Conservation (phyloP, 768 basidiomycete species). For the Clitopilus hobsonii region DNA sequence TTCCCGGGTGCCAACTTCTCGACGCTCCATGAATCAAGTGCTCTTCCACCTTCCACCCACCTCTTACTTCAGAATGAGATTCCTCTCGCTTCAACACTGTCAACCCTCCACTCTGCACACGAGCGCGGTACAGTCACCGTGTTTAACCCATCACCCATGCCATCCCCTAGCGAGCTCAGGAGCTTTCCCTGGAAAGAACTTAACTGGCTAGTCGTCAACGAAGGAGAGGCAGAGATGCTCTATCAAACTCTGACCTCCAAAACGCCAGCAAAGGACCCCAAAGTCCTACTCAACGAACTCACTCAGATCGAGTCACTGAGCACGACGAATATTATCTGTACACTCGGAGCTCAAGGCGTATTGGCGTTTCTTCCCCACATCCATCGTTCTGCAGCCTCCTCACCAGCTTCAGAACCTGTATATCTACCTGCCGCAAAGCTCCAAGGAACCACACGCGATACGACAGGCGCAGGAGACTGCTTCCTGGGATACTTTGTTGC, state of each 20-base stretch:
- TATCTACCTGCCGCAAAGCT: slow-evolving; percentile 45
- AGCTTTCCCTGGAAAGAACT: slow-evolving; percentile 47
- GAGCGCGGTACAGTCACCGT: slow-evolving; percentile 24
- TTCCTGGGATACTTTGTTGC: slow-evolving; percentile 59
- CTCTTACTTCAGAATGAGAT: slow-evolving; percentile 62
- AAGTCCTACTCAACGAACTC: background rate
- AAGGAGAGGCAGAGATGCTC: slow-evolving; percentile 39
- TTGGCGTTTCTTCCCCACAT: slow-evolving; percentile 33
- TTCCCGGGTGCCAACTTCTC: slow-evolving; percentile 57
- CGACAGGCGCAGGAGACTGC: slow-evolving; percentile 64
- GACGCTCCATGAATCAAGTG: slow-evolving; percentile 23
- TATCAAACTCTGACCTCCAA: slow-evolving; percentile 20
- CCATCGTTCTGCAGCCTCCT: slow-evolving; percentile 5
- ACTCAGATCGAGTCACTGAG: background rate
- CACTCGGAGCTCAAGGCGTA: slow-evolving; percentile 49
- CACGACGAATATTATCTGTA: slow-evolving; percentile 49
- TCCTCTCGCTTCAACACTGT: slow-evolving; percentile 34
- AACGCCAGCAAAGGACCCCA: background rate
- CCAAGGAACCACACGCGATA: slow-evolving; percentile 37
- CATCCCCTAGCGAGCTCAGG: slow-evolving; percentile 29
- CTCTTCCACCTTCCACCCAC: slow-evolving; percentile 38
- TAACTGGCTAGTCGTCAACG: slow-evolving; percentile 55
- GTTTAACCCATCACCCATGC: slow-evolving; percentile 59
- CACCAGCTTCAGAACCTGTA: slow-evolving; percentile 8
- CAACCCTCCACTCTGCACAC: slow-evolving; percentile 22